These are phyloP conservation scores for Cyberlindnera maclurae DNA, from an alignment of 805 yeast species.

Conservation along the genomic window DNA sequence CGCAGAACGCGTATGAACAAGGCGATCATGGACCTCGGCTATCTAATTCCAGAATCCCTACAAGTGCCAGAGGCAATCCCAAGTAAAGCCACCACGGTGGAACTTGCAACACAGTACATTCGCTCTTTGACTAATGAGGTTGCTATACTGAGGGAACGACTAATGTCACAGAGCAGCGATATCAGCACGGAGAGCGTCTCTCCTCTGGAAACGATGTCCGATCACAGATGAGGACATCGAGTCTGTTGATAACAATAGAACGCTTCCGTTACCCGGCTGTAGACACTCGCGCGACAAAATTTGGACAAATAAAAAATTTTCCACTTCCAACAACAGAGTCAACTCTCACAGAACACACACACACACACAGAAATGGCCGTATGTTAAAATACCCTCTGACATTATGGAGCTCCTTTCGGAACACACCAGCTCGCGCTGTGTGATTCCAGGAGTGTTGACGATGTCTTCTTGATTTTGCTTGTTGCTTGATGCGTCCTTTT, in stretches of 20 bases:
- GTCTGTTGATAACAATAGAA: no score
- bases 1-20: constrained; percentile 86
- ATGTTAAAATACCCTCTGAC: constrained; percentile 8
- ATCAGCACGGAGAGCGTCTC: constrained; percentile 24
- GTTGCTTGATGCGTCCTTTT: no score
- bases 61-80: constrained; percentile 54
- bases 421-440: not conserved
- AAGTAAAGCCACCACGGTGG: constrained; percentile 93
- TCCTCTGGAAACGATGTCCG: constrained; percentile 18
- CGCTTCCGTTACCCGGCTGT: no score
- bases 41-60: constrained; percentile 56
- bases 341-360: not conserved
- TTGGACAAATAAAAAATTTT: not conserved
- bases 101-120: constrained; percentile 73
- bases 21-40: constrained; percentile 72
- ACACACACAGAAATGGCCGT: not conserved
- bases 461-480: constrained; percentile 16
- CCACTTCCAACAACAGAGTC: not conserved
- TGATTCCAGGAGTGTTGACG: constrained; percentile 24
- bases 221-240: not conserved
- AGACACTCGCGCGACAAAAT: no score
- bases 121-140: constrained; percentile 35
- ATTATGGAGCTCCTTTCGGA: constrained; percentile 23
- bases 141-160: constrained; percentile 13
- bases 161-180: constrained; percentile 11